Evolutionary conservation across 305 asterid species (phyloP).

Genomic region (Fraxinus sp.): DNA sequence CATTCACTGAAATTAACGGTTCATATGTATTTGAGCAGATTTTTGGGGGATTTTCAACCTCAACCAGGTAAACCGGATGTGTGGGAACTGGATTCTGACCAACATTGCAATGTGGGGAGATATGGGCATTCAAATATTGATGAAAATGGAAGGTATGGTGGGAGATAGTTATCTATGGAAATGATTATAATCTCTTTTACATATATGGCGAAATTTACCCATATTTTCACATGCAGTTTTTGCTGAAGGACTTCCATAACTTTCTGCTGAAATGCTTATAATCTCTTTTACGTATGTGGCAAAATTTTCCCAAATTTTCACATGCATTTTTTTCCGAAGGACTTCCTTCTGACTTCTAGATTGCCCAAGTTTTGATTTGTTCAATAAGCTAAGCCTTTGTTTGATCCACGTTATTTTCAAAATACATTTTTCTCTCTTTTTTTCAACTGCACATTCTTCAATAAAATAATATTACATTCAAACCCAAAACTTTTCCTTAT

Average conservation of each 20-base stretch:
- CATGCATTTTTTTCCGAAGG: background rate
- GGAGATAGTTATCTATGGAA: background rate
- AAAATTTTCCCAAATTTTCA: background rate
- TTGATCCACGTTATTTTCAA: no score
- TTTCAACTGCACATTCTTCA: no score
- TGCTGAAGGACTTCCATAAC: background rate
- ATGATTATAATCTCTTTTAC: background rate
- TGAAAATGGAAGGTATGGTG: constrained; percentile 52
- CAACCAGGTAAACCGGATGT: constrained; percentile 76
- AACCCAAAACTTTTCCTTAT: no score
- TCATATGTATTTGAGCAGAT: constrained; percentile 51
- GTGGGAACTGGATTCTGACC: constrained; percentile 85
- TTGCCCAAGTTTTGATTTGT: background rate
- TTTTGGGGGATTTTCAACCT: constrained; percentile 92
- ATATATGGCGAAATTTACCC: background rate
- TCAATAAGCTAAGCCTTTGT: background rate
- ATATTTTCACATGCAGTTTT: background rate
- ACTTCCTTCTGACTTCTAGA: background rate
- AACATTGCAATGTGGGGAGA: constrained; percentile 55
- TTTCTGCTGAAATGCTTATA: background rate
- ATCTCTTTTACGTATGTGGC: background rate
- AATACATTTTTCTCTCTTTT: no score
- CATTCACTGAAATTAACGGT: constrained; percentile 16
- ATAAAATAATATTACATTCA: no score
- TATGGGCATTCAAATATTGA: constrained; percentile 46